Conservation (phyloP, 2,329 filamentous ascomycete species). For the Pestalotiopsis fici region DNA sequence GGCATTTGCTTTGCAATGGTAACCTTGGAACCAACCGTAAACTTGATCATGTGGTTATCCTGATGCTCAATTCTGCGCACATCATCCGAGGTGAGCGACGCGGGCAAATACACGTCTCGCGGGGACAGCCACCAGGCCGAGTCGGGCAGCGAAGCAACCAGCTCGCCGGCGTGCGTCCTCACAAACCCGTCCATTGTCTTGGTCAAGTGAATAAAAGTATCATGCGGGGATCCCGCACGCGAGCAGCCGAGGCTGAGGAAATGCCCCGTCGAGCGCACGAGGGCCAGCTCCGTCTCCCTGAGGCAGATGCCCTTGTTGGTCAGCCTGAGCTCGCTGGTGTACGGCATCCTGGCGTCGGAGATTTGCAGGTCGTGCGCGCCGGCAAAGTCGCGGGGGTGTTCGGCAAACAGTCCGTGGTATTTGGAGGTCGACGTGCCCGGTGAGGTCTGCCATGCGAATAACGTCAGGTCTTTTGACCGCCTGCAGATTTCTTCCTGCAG, state of each 20-base stretch:
- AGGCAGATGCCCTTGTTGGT: slow-evolving; percentile 3
- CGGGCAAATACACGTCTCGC: neutral
- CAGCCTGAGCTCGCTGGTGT: neutral
- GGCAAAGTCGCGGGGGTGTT: neutral
- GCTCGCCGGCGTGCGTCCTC: neutral
- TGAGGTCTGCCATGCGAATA: slow-evolving; percentile 3
- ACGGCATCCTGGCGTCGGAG: neutral
- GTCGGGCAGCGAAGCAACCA: neutral
- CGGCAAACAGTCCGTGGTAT: slow-evolving; percentile 3
- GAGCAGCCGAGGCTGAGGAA: neutral
- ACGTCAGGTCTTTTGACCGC: neutral
- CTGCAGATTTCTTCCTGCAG: slow-evolving; percentile 27
- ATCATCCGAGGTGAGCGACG: neutral
- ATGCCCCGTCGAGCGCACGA: neutral
- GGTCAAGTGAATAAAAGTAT: neutral
- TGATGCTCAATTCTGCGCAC: neutral
- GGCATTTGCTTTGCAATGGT: neutral
- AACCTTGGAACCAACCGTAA: neutral
- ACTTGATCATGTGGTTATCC: neutral
- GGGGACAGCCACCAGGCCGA: neutral
- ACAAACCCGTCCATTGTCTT: slow-evolving; percentile 5
- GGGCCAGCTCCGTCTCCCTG: neutral
- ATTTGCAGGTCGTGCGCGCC: neutral
- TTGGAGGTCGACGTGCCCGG: neutral
- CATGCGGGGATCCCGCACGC: neutral